phyloP scores from a whole-genome alignment of 495 filamentous ascomycete species.

The Geoglossum glabrum region DNA sequence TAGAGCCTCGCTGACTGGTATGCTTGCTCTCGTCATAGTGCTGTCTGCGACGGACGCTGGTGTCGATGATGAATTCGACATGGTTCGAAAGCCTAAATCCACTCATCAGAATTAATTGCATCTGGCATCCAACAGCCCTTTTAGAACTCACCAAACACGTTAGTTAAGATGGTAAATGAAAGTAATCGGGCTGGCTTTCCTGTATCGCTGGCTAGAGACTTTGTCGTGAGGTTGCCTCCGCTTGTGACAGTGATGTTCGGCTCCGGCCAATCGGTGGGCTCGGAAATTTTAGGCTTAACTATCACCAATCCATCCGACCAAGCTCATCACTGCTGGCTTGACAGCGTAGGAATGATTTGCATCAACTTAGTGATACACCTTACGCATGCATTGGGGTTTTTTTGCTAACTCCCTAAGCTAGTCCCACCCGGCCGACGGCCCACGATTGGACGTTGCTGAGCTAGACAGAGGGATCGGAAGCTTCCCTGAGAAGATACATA shows the following conservation, averaged over 20 bases:
- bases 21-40: slow-evolving; percentile 26
- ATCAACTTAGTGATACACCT: not conserved
- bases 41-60: not conserved
- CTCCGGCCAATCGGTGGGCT: not conserved
- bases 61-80: slow-evolving; percentile 1
- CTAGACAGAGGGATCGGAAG: not conserved
- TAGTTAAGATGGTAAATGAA: not conserved
- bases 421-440: not conserved
- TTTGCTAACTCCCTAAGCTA: not conserved
- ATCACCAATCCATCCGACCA: not conserved
- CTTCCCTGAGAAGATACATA: not conserved
- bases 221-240: not conserved
- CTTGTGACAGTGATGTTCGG: not conserved
- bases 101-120: not conserved
- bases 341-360: not conserved
- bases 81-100: not conserved
- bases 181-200: not conserved
- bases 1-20: slow-evolving; percentile 81
- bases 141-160: not conserved
- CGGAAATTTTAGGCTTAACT: not conserved
- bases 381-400: not conserved
- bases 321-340: not conserved
- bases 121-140: not conserved
- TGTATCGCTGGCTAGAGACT: not conserved
- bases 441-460: not conserved